These are phyloP conservation scores for Pyrenopolyporus hunteri DNA, from an alignment of 495 filamentous ascomycete species.

Conservation along the genomic window DNA sequence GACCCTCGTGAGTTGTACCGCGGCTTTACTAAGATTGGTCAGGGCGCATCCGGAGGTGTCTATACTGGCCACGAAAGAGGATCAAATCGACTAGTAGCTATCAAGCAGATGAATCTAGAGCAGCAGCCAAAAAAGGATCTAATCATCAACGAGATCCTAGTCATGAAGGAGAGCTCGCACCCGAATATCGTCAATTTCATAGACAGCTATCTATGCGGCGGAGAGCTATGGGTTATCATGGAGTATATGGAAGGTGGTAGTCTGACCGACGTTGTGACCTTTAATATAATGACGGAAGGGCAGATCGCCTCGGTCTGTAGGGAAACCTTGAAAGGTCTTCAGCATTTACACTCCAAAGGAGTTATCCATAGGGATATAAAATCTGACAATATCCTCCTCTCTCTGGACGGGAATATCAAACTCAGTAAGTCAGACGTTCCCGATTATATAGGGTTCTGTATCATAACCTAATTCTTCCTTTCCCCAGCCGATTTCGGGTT, in stretches of 20 bases:
- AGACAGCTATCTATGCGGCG: slow-evolving; percentile 86
- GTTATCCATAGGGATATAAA: slow-evolving; percentile 99
- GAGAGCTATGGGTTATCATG: slow-evolving; percentile 99
- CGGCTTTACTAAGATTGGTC: slow-evolving; percentile 92
- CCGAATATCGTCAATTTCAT: slow-evolving; percentile 99
- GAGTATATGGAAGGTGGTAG: slow-evolving; percentile 99
- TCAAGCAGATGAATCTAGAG: slow-evolving; percentile 99
- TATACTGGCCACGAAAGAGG: slow-evolving; percentile 88
- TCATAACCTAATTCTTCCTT: slow-evolving; percentile 42
- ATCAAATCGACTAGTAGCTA: slow-evolving; percentile 87
- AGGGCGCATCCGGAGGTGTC: slow-evolving; percentile 95
- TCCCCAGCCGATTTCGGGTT: slow-evolving; percentile 92
- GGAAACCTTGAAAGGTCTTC: slow-evolving; percentile 89
- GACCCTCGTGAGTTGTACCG: slow-evolving; percentile 89
- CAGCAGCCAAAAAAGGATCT: slow-evolving; percentile 98
- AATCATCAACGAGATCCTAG: slow-evolving; percentile 98
- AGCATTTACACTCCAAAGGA: slow-evolving; percentile 95
- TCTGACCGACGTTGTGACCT: slow-evolving; percentile 96
- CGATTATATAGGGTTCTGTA: neutral
- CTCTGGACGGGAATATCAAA: slow-evolving; percentile 96
- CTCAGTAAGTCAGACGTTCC: slow-evolving; percentile 70
- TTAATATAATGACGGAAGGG: slow-evolving; percentile 97
- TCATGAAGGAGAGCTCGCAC: slow-evolving; percentile 99
- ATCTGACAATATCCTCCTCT: slow-evolving; percentile 95
- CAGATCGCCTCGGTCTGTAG: slow-evolving; percentile 96